Percentiles rank a stretch among this genome's conserved stretches.
Conservation (phyloP, 1,284 basidiomycete genomes). For the Fistulinella cinereoalba region DNA sequence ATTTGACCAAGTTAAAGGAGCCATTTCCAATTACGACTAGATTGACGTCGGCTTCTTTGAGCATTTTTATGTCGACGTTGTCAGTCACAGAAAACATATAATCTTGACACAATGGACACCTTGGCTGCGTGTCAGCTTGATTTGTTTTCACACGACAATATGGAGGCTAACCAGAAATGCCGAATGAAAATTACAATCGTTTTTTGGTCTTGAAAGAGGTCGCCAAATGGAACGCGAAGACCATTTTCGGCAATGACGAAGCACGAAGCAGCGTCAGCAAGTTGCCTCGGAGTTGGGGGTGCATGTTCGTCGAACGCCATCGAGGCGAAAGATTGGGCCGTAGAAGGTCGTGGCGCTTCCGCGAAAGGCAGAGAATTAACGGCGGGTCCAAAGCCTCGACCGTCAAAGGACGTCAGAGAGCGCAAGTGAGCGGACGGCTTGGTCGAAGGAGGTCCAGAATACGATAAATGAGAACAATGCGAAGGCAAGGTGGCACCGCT, state of each 20-base stretch:
- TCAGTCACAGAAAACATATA: conserved; percentile 71
- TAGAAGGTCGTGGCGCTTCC: conserved; percentile 14
- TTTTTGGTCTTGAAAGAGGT: conserved; percentile 61
- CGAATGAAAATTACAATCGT: conserved; percentile 76
- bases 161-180: conserved; percentile 48
- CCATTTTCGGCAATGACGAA: conserved; percentile 69
- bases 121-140: conserved; percentile 21
- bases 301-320: conserved; percentile 30
- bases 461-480: conserved; percentile 15
- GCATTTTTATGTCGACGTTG: conserved; percentile 48
- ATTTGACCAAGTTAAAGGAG: conserved; percentile 65
- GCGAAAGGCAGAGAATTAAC: not conserved
- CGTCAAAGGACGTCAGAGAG: conserved; percentile 25
- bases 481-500: conserved; percentile 14
- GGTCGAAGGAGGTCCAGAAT: conserved; percentile 6
- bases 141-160: conserved; percentile 7
- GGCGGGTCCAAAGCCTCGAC: conserved; percentile 5
- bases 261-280: conserved; percentile 61
- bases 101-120: conserved; percentile 80
- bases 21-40: conserved; percentile 80
- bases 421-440: conserved; percentile 19
- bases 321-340: conserved; percentile 13
- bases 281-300: conserved; percentile 46
- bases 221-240: conserved; percentile 63
- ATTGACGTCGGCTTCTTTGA: conserved; percentile 53